Conservation (phyloP, 805 yeast genomes). For the Kockiozyma suomiensis region DNA sequence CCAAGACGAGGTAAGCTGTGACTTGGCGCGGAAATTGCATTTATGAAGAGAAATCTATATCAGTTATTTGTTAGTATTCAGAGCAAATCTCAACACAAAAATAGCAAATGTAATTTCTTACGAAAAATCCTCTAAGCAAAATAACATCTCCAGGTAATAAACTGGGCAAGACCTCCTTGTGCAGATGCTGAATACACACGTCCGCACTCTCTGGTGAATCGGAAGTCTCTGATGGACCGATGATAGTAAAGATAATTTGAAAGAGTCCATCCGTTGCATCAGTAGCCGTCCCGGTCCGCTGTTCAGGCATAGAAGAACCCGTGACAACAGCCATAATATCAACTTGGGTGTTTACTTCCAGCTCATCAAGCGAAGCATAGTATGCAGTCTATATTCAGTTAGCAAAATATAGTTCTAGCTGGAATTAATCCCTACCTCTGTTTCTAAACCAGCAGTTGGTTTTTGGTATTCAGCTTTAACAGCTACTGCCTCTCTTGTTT, state of each 20-base stretch:
- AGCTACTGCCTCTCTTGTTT: not conserved
- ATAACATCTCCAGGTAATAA: conserved; percentile 19
- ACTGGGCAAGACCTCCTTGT: conserved; percentile 14
- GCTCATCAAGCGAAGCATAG: conserved; percentile 10
- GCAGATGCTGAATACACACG: conserved; percentile 4
- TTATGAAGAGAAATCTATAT: not conserved
- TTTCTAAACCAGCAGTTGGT: not conserved
- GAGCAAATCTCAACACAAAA: not conserved
- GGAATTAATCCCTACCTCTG: conserved; percentile 1
- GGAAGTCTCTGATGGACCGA: conserved; percentile 12
- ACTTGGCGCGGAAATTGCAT: not conserved
- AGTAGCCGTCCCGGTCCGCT: not conserved
- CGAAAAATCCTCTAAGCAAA: conserved; percentile 14
- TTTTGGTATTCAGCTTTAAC: not conserved
- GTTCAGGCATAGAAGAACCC: not conserved
- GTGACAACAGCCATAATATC: conserved; percentile 26
- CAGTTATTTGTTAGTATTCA: not conserved
- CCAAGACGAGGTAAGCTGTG: conserved; percentile 16
- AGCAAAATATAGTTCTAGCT: not conserved
- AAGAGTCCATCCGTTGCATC: not conserved
- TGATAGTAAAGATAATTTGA: conserved; percentile 1
- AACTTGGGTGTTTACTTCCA: not conserved
- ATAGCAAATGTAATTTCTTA: too few relatives aligned
- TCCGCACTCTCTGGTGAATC: not conserved
- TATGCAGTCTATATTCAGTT: conserved; percentile 7